Base-by-base conservation (phyloP, 768 basidiomycete species). In the Lactarius hengduanensis region DNA sequence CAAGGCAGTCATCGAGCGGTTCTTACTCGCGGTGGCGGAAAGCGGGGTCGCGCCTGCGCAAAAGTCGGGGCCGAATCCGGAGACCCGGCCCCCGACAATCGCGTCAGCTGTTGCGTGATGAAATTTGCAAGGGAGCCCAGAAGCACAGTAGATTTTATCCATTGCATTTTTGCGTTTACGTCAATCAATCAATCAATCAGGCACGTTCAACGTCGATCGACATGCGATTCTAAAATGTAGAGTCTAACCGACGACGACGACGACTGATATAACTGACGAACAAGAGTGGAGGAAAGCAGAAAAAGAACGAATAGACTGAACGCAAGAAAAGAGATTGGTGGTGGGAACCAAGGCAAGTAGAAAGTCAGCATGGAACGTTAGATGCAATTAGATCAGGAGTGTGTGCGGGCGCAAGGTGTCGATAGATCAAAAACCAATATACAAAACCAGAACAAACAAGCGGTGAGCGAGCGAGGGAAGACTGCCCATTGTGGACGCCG, bases 1-100 rank as follows among this genome's bases (percentile, higher is more conserved):
- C 0, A 91, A 91, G 70, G 80, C 85, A 1, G 92, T 93, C 47
- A 73, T 93, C 36, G 88, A 92, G 71, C 84, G 87, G 18, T 94
- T 94, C 75, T 75, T 92, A 61, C 72, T 80, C 1, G 85, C 83
- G 30, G 81, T 85, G 1, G 85, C 83, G 0, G 72, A 73, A n/a
- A 58, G 70, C 57, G 64, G 69, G 2, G 65, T 63, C 8, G 62
- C 38, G 7, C 36, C 28, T 1, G 57, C 28, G 18, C 7, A 16
- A 4, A 53, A 20, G 30, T 26, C 57, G 18, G 45, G 58, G 28
- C 26, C n/a, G 16, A 30, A 57, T 57, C 32, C 50, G 22, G 50
- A 53, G 13, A 53, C 13, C 50, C 10, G 4, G 6, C 22, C 26
- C 26, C 26, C 26, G 41, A 43, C 54, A 2, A 16, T 20, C 20